Evolutionary conservation across 1,139 yeast species (phyloP), one percentile per base, ranked within the genome.

Genomic region (Debaryomyces coudertii): DNA sequence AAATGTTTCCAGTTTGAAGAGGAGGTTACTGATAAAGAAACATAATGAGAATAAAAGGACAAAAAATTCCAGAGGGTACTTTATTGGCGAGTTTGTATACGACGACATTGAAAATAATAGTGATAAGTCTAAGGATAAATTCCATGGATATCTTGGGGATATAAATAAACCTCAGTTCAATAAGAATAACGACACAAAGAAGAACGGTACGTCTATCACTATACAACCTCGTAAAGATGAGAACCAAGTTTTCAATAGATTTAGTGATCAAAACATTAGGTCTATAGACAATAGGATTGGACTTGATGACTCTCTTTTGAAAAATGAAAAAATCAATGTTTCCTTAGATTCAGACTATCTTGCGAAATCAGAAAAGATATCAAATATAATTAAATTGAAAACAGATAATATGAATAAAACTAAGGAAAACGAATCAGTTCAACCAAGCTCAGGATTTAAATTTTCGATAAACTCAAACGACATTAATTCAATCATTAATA

Each of bases 391-490:
- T 5, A 37, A 46, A 31, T 5, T 46, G 2, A 39, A 39, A 7
- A 39, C 43, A 1, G 49, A 38, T 4, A 49, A 46, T 0, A 37
- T 30, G 23, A 45, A 48, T 22, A 46, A 42, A 16, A 44, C 34
- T 8, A 46, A 49, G 8, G 48, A 50, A 5, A 45, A 47, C 15
- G 40, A 39, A 2, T 27, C 53, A 0, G 42, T 56, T 7, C 63
- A 62, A 20, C 78, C 78, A 14, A 70, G 75, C 36, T 60, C 68
- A 2, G 77, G 76, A 0, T 73, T 73, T 55, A 61, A 67, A 29
- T 72, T 73, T 48, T 59, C 66, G 7, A 61, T 69, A 12, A 65
- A 66, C 38, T 60, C 62, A 41, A 53, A 56, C 8, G 64, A 65
- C 37, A 55, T 70, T 31, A 49, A 55, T 29, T 55, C 60, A 8